Conservation (phyloP, 139 green algal genomes). For the Chlorella sorokiniana region DNA sequence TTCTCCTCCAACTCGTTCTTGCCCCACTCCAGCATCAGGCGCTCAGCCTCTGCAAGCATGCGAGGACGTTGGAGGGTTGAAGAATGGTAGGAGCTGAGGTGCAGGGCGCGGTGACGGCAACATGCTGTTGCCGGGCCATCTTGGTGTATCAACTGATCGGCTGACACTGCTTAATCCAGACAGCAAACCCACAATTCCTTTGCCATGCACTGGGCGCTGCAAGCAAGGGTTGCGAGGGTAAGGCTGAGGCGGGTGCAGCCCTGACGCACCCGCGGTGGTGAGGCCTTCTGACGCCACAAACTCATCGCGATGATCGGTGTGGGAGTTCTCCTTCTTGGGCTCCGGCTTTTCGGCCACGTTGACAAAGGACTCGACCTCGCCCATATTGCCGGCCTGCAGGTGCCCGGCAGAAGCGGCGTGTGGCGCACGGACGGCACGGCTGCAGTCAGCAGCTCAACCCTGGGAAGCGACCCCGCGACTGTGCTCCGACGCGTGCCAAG, state of each 20-base stretch:
- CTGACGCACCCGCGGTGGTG: neutral
- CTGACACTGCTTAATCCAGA: too few species aligned
- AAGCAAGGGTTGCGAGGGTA: neutral
- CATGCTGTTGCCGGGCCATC: too few species aligned
- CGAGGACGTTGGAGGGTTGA: neutral
- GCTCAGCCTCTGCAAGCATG: conserved; percentile 62
- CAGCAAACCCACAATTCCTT: too few species aligned
- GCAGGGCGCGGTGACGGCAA: neutral
- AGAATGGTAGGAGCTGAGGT: neutral
- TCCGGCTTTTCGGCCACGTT: conserved; percentile 7
- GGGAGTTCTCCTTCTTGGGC: neutral
- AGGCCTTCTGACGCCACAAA: conserved; percentile 17
- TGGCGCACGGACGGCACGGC: too few species aligned
- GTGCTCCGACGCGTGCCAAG: too few species aligned
- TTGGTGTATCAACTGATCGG: too few species aligned
- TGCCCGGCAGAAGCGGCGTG: too few species aligned
- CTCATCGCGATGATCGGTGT: conserved; percentile 19
- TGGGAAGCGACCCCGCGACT: too few species aligned
- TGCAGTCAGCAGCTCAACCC: too few species aligned
- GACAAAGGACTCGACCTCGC: neutral
- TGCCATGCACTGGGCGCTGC: too few species aligned
- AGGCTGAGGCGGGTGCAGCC: neutral
- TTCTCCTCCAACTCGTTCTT: conserved; percentile 85
- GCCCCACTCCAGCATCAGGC: conserved; percentile 62
- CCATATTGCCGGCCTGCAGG: neutral